A percentile compares a stretch with the other conserved stretches of the same genome.
These are phyloP conservation scores for Phytophthora sp. DNA, from an alignment of 352 stramenopile species.

Conservation along the genomic window DNA sequence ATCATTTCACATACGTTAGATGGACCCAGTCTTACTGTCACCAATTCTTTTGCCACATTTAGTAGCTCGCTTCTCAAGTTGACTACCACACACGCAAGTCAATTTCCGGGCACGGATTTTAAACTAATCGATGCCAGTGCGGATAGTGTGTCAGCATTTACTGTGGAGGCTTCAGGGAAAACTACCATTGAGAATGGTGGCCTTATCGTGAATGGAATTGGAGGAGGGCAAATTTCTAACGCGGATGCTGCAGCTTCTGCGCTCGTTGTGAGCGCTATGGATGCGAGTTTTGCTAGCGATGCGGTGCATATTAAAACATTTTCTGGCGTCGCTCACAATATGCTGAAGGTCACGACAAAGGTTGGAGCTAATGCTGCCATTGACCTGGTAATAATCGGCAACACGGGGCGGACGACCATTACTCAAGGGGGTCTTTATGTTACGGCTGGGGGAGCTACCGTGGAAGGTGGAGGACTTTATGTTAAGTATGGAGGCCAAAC, in stretches of 20 bases:
- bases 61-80: slow-evolving; percentile 37
- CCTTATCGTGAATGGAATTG: slow-evolving; percentile 41
- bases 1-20: slow-evolving; percentile 41
- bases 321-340: slow-evolving; percentile 44
- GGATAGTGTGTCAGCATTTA: slow-evolving; percentile 37
- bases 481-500: slow-evolving; percentile 41
- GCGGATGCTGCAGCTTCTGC: slow-evolving; percentile 29
- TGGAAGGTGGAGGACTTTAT: slow-evolving; percentile 49
- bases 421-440: slow-evolving; percentile 44
- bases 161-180: slow-evolving; percentile 55
- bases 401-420: slow-evolving; percentile 58
- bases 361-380: slow-evolving; percentile 16
- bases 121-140: slow-evolving; percentile 45
- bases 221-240: slow-evolving; percentile 45
- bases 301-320: slow-evolving; percentile 47
- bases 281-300: slow-evolving; percentile 38
- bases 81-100: slow-evolving; percentile 19
- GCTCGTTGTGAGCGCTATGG: slow-evolving; percentile 39
- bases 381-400: slow-evolving; percentile 50
- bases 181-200: slow-evolving; percentile 57
- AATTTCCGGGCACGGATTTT: slow-evolving; percentile 47
- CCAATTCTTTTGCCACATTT: slow-evolving; percentile 35
- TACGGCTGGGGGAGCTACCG: slow-evolving; percentile 45
- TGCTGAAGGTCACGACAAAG: slow-evolving; percentile 47
- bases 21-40: slow-evolving; percentile 33